A percentile compares a stretch with the other conserved stretches of the same genome.
phyloP scores from a whole-genome alignment of 2,329 filamentous ascomycete species.

The Aspergillus phoenicis region DNA sequence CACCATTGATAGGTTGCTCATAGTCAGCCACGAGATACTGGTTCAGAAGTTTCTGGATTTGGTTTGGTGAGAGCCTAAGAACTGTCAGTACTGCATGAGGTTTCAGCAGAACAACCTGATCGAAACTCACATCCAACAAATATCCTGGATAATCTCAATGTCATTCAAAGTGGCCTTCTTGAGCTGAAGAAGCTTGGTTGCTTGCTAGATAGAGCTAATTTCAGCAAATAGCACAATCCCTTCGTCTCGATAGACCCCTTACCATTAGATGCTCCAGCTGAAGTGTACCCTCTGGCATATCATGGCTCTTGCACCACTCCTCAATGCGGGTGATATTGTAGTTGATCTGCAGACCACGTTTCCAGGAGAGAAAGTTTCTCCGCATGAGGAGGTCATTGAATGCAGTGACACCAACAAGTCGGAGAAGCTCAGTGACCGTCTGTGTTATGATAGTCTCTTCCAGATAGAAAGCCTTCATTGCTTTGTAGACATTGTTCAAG shows the following conservation, averaged over 20 bases:
- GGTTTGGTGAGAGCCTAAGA: slow-evolving; percentile 86
- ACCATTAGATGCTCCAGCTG: slow-evolving; percentile 98
- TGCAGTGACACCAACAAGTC: slow-evolving; percentile 91
- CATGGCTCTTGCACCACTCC: slow-evolving; percentile 99
- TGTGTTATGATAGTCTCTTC: slow-evolving; percentile 96
- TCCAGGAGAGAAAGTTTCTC: slow-evolving; percentile 98
- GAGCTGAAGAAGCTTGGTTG: slow-evolving; percentile 93
- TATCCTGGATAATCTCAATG: slow-evolving; percentile 99
- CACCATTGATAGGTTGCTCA: slow-evolving; percentile 98
- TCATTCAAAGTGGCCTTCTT: slow-evolving; percentile 99
- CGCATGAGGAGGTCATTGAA: slow-evolving; percentile 99
- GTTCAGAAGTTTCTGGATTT: slow-evolving; percentile 98
- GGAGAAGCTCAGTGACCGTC: slow-evolving; percentile 89
- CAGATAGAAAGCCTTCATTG: slow-evolving; percentile 98
- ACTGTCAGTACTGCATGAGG: slow-evolving; percentile 6
- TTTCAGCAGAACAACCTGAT: not conserved
- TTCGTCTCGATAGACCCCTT: slow-evolving; percentile 31
- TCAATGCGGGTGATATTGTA: slow-evolving; percentile 99
- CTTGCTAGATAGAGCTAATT: slow-evolving; percentile 64
- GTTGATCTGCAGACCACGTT: slow-evolving; percentile 98
- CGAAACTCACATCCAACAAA: slow-evolving; percentile 95
- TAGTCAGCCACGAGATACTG: slow-evolving; percentile 99
- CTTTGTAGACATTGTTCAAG: slow-evolving; percentile 95
- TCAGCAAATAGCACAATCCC: not conserved
- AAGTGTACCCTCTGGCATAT: slow-evolving; percentile 97